phyloP scores from a whole-genome alignment of 2,329 filamentous ascomycete species.

The Pseudocercospora fuligena region DNA sequence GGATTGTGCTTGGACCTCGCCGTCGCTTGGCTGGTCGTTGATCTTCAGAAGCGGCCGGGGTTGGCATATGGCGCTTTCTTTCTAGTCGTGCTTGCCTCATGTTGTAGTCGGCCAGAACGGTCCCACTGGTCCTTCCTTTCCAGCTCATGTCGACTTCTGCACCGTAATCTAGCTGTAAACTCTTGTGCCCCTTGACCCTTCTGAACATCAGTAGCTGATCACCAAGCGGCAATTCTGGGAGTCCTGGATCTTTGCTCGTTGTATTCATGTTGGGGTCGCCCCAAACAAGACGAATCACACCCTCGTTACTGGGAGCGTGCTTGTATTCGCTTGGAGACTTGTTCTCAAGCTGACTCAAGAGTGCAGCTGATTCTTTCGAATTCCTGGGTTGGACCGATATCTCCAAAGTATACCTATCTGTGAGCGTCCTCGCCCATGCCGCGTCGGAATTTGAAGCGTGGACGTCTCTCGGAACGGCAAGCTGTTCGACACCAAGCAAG shows the following conservation, averaged over 20 bases:
- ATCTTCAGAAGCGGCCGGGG: conserved; percentile 35
- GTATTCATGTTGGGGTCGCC: conserved; percentile 20
- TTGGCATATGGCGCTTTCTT: conserved; percentile 33
- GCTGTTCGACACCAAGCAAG: conserved; percentile 30
- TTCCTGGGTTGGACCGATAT: conserved; percentile 38
- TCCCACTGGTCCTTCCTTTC: conserved; percentile 23
- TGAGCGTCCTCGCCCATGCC: conserved; percentile 29
- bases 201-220: conserved; percentile 29
- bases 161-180: conserved; percentile 29
- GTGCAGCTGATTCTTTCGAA: conserved; percentile 36
- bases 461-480: conserved; percentile 24
- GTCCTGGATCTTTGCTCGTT: conserved; percentile 10
- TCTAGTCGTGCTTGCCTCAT: conserved; percentile 12
- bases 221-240: conserved; percentile 36
- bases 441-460: conserved; percentile 20
- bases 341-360: conserved; percentile 36
- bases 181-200: conserved; percentile 28
- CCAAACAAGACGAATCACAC: conserved; percentile 37
- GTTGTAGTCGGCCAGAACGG: conserved; percentile 35
- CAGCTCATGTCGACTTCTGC: conserved; percentile 38
- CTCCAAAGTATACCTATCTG: conserved; percentile 31
- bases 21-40: conserved; percentile 12
- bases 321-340: conserved; percentile 10
- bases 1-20: conserved; percentile 24
- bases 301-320: conserved; percentile 23